Evolutionary conservation across 2,329 filamentous ascomycete genomes (phyloP), one percentile per base, ranked within the genome.

Genomic region (Aureobasidium uvarum): DNA sequence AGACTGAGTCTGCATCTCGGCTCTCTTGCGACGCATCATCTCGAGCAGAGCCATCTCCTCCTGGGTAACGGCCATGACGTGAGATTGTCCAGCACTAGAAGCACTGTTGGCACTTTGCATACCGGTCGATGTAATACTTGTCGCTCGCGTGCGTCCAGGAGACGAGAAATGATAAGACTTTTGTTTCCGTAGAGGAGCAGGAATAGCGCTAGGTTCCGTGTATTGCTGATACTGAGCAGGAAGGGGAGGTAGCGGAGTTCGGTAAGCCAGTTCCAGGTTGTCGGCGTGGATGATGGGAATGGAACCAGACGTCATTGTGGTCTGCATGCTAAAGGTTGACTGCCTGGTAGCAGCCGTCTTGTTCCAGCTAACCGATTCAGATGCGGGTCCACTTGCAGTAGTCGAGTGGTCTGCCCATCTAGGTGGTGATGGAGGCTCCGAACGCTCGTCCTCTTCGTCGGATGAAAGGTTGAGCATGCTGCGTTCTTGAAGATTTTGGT

Each of bases 11-110:
- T 68, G 65, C 63, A 66, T 63, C 43, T 65, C 66, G 13, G 79
- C 79, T 51, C 80, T 76, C 69, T 81, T 82, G 65, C 77, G 75
- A 8, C 81, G 78, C 79, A 83, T 81, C 71, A 82, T 72, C 64
- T 81, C 80, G 41, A 83, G 68, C 16, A 83, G 69, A 28, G 78
- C 77, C 71, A 81, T 80, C 69, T 83, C 81, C 69, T 83, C 81
- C 63, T 79, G 75, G 1, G 80, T 81, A 18, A 83, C 80, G 36
- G 78, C 78, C 77, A 83, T 81, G 71, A 69, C 66, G 25, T 63
- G 60, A 43, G 60, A 63, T 41, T 54, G 60, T 20, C 46, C 60
- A 66, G 71, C 54, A 7, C 45, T 58, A 62, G 59, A 51, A 38
- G 60, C 54, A 45, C 64, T 64, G 18, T 36, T 63, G 10, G 18